phyloP scores from a whole-genome alignment of 2,329 filamentous ascomycete genomes.

The Xylariaceae sp. region DNA sequence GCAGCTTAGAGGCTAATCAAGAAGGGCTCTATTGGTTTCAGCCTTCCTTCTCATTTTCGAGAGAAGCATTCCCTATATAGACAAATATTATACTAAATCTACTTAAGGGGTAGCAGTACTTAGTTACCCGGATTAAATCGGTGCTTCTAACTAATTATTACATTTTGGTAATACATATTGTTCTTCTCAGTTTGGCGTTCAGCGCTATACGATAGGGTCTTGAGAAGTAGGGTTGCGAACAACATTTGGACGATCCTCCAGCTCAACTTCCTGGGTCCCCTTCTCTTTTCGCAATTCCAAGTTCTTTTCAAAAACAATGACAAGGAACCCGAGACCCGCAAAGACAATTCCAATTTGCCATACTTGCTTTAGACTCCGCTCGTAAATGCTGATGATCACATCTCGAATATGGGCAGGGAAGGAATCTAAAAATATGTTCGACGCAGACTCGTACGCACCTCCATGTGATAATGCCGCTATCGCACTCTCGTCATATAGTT shows the following conservation, averaged over 20 bases:
- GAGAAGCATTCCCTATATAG: too few species aligned
- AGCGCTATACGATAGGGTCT: constrained; percentile 1
- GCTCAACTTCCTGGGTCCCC: constrained; percentile 7
- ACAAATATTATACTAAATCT: too few species aligned
- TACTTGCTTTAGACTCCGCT: constrained; percentile 22
- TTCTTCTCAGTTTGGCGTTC: not conserved
- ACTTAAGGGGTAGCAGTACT: not conserved
- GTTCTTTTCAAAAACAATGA: constrained; percentile 18
- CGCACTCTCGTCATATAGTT: constrained; percentile 4
- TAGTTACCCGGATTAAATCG: not conserved
- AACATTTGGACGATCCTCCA: constrained; percentile 6
- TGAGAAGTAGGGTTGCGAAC: not conserved
- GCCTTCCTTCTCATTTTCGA: too few species aligned
- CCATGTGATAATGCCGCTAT: constrained; percentile 11
- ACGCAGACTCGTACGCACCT: constrained; percentile 20
- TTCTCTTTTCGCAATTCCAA: constrained; percentile 11
- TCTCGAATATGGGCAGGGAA: constrained; percentile 13
- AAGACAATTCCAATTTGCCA: constrained; percentile 25
- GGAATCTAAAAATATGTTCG: constrained; percentile 14
- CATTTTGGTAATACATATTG: constrained; percentile 1
- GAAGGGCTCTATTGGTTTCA: too few species aligned
- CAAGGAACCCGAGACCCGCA: constrained; percentile 19
- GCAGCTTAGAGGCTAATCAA: too few species aligned
- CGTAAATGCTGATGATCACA: constrained; percentile 21
- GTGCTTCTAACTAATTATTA: not conserved